Conservation (phyloP, 2,329 filamentous ascomycete species). For the Exophiala sp. region DNA sequence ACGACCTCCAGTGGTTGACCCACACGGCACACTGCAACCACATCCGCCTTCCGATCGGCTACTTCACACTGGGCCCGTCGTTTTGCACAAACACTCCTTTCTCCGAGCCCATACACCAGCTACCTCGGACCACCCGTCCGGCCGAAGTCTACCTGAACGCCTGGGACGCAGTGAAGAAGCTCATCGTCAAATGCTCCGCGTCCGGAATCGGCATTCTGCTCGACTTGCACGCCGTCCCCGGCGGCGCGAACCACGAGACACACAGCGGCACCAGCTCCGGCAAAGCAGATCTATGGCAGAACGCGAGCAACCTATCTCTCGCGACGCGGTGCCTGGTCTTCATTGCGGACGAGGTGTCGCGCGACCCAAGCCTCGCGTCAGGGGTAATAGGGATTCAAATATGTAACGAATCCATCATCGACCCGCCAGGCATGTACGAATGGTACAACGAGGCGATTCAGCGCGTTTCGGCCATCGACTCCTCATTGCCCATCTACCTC, state of each 20-base stretch:
- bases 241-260: slow-evolving; percentile 51
- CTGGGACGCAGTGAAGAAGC: slow-evolving; percentile 47
- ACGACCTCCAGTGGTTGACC: slow-evolving; percentile 50
- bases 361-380: slow-evolving; percentile 32
- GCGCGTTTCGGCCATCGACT: slow-evolving; percentile 45
- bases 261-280: slow-evolving; percentile 52
- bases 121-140: slow-evolving; percentile 26
- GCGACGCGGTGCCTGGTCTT: slow-evolving; percentile 47
- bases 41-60: slow-evolving; percentile 56
- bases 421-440: slow-evolving; percentile 49
- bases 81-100: slow-evolving; percentile 51
- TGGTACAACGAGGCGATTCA: slow-evolving; percentile 52
- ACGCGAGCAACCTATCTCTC: slow-evolving; percentile 39
- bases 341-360: slow-evolving; percentile 44
- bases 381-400: slow-evolving; percentile 51
- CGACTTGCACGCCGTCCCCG: slow-evolving; percentile 54
- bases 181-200: slow-evolving; percentile 43
- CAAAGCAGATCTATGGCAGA: slow-evolving; percentile 49
- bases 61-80: slow-evolving; percentile 50
- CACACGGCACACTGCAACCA: slow-evolving; percentile 51
- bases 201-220: slow-evolving; percentile 53
- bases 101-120: slow-evolving; percentile 31
- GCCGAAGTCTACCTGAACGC: slow-evolving; percentile 48
- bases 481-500: slow-evolving; percentile 50
- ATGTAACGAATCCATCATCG: slow-evolving; percentile 51